Conservation (phyloP, 257 asterid species). For the Solanum sejunctum region DNA sequence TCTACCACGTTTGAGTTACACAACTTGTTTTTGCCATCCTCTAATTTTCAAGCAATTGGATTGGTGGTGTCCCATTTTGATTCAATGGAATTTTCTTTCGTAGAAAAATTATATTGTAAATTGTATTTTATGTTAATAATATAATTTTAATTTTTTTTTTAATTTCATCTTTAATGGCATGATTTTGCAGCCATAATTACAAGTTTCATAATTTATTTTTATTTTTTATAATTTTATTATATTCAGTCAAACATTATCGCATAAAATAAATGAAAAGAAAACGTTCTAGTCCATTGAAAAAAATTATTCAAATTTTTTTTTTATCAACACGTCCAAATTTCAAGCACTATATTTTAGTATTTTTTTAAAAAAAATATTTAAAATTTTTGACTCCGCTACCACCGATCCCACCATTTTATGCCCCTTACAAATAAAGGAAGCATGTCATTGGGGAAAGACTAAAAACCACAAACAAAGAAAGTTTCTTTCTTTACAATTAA, state of each 20-base stretch:
- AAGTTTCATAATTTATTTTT: background rate
- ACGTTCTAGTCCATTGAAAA: background rate
- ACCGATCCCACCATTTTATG: background rate
- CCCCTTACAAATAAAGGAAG: background rate
- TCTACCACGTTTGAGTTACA: background rate
- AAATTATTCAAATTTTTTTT: background rate
- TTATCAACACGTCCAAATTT: background rate
- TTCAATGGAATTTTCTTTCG: background rate
- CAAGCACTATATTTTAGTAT: background rate
- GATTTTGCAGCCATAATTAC: background rate
- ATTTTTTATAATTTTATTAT: background rate
- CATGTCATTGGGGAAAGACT: background rate
- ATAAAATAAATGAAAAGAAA: background rate
- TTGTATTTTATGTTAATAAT: background rate
- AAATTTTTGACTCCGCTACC: background rate
- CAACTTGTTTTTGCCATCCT: background rate
- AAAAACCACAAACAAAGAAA: background rate
- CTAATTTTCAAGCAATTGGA: background rate
- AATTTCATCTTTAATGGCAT: background rate
- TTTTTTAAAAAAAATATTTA: background rate
- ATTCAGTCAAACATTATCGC: background rate
- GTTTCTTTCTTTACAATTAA: background rate
- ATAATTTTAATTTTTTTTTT: background rate
- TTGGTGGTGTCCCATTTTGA: background rate
- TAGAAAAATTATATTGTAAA: background rate